Percentiles rank a stretch among this genome's conserved stretches.
Evolutionary conservation across 169 alveolate species (phyloP).

Genomic region (Amoebophrya sp.): DNA sequence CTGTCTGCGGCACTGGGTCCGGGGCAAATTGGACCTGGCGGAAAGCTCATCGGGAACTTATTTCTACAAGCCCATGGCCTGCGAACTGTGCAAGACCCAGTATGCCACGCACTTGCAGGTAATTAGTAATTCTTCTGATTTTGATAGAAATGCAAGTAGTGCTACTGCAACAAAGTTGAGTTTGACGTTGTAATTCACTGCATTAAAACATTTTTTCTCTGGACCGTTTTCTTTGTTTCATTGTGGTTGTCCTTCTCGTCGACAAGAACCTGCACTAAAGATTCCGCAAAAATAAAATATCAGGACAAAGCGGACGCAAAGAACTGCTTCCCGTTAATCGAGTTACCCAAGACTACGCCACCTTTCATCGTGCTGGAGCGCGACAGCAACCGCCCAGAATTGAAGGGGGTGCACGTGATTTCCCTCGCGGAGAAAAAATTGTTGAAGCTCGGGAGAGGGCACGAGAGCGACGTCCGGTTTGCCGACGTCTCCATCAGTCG

Average conservation of each 20-base stretch:
- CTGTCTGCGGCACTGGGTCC: conserved; percentile 88
- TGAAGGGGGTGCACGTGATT: conserved; percentile 48
- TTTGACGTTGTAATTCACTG: too few species aligned
- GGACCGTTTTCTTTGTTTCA: too few species aligned
- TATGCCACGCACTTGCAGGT: conserved; percentile 62
- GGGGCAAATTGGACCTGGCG: conserved; percentile 64
- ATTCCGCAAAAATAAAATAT: too few species aligned
- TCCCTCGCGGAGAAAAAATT: conserved; percentile 38
- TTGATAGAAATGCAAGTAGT: not conserved
- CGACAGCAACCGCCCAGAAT: not conserved
- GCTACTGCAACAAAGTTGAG: too few species aligned
- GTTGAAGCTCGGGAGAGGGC: conserved; percentile 86
- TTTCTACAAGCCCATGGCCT: conserved; percentile 72
- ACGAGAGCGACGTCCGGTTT: conserved; percentile 91
- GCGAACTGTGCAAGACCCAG: conserved; percentile 87
- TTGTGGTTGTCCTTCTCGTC: too few species aligned
- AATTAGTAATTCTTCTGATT: not conserved
- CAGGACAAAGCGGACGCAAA: not conserved
- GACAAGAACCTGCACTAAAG: too few species aligned
- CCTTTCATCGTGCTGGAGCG: conserved; percentile 77
- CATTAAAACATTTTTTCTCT: too few species aligned
- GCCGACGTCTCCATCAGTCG: conserved; percentile 95
- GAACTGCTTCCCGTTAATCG: not conserved
- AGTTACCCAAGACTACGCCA: conserved; percentile 62
- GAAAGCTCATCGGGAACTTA: conserved; percentile 49